phyloP scores from a whole-genome alignment of 768 basidiomycete genomes.

The Leccinum truebloodii region DNA sequence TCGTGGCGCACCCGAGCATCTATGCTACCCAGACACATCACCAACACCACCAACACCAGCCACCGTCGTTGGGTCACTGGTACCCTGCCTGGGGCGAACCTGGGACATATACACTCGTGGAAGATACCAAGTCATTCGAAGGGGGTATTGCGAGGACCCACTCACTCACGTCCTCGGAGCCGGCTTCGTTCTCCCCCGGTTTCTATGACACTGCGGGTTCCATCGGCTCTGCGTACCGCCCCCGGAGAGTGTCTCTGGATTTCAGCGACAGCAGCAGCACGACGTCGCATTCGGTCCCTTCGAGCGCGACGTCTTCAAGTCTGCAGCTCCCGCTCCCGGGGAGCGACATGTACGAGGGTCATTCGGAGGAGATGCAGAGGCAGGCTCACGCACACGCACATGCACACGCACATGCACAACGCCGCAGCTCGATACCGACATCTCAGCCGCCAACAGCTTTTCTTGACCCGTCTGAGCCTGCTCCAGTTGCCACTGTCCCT shows the following conservation, averaged over 20 bases:
- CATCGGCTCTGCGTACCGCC: constrained; percentile 31
- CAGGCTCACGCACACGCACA: constrained; percentile 12
- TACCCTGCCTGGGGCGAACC: constrained; percentile 30
- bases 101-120: constrained; percentile 23
- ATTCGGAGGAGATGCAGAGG: constrained; percentile 29
- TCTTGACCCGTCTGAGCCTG: background rate
- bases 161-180: constrained; percentile 25
- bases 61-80: constrained; percentile 20
- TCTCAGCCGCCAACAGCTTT: constrained; percentile 14
- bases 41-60: constrained; percentile 12
- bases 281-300: constrained; percentile 46
- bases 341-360: constrained; percentile 30
- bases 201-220: constrained; percentile 16
- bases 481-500: background rate
- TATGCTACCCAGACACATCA: constrained; percentile 17
- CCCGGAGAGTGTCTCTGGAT: constrained; percentile 37
- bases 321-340: constrained; percentile 48
- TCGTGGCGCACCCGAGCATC: constrained; percentile 13
- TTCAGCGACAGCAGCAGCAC: constrained; percentile 47
- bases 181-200: constrained; percentile 22
- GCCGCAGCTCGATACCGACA: constrained; percentile 19
- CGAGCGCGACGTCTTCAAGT: constrained; percentile 54
- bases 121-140: constrained; percentile 33
- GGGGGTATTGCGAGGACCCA: constrained; percentile 18
- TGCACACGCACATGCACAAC: constrained; percentile 1